Base-by-base conservation (phyloP, 495 filamentous ascomycete species). In the Aspergillus funiculosus region DNA sequence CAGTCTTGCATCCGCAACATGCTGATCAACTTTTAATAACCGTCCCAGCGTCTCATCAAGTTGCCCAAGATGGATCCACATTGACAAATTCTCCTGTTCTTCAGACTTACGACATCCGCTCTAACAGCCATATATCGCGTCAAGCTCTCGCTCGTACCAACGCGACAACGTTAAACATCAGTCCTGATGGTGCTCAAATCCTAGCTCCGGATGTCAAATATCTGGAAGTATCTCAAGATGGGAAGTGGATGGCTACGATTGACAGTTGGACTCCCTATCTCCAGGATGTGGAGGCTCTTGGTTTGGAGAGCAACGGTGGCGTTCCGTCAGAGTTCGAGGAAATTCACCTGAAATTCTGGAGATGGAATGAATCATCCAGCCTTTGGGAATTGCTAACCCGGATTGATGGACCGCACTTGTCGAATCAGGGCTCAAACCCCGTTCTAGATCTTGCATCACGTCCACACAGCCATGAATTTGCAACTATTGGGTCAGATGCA, bases 91-190 rank as follows among this genome's bases (percentile, higher is more conserved):
- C 74, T 7, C 75, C 81, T 8, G 80, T 78, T 35, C 66, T 89
- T 11, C 94, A 99, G 62, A 89, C 87, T 0, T 88, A 89, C 56
- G 86, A 97, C 59, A 73, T 90, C 15, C 74, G 77, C 19, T 75
- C 83, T 3, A 77, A 83, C 49, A 79, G 75, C 20, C 81, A 89
- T 48, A 60, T 95, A 28, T 80, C 81, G 15, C 82, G 87, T 43
- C 92, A 99, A 64, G 88, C 91, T 11, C 69, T 97, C 29, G 81
- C 89, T 5, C 76, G 94, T 43, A 95, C 87, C 20, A 94, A 92
- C 54, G 76, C 83, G 5, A 96, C 92, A 0, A 85, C 82, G 39
- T 62, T 85, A 46, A 92, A 85, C 43, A 68, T 83, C 17, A 80
- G 82, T 2, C 83, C 84, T 14, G 82, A 85, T 43, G 76, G 81